These are phyloP conservation scores for Saturnispora bothae DNA, from an alignment of 805 yeast genomes.

Conservation along the genomic window DNA sequence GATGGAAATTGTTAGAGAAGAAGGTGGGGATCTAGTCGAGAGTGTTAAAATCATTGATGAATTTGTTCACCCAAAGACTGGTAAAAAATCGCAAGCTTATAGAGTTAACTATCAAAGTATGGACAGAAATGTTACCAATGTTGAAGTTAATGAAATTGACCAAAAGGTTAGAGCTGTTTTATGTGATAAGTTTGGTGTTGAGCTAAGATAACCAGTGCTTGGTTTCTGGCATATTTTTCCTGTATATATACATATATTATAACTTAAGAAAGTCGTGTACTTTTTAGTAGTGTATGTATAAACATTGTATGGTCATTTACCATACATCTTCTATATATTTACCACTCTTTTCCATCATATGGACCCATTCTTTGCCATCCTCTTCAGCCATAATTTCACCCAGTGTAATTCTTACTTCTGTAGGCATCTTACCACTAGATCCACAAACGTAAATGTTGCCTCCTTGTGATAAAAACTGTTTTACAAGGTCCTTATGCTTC, in stretches of 20 bases:
- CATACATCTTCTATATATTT: constrained; percentile 84
- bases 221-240: no score
- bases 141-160: constrained; percentile 71
- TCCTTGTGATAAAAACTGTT: constrained; percentile 41
- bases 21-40: constrained; percentile 84
- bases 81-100: constrained; percentile 71
- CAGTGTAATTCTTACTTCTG: constrained; percentile 62
- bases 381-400: constrained; percentile 33
- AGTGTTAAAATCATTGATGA: constrained; percentile 73
- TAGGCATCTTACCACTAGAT: constrained; percentile 91
- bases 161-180: constrained; percentile 52
- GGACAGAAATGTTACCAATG: constrained; percentile 85
- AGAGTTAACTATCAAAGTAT: constrained; percentile 88
- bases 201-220: constrained; percentile 37
- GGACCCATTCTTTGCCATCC: constrained; percentile 44
- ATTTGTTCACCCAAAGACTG: constrained; percentile 77
- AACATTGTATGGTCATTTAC: constrained; percentile 28
- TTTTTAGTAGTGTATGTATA: neutral
- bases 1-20: constrained; percentile 81
- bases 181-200: constrained; percentile 41
- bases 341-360: constrained; percentile 25
- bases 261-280: no score
- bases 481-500: constrained; percentile 37
- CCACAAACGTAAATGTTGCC: constrained; percentile 82
- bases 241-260: no score